Evolutionary conservation across 805 yeast genomes (phyloP).

Genomic region (Ogataea parapolymorpha): DNA sequence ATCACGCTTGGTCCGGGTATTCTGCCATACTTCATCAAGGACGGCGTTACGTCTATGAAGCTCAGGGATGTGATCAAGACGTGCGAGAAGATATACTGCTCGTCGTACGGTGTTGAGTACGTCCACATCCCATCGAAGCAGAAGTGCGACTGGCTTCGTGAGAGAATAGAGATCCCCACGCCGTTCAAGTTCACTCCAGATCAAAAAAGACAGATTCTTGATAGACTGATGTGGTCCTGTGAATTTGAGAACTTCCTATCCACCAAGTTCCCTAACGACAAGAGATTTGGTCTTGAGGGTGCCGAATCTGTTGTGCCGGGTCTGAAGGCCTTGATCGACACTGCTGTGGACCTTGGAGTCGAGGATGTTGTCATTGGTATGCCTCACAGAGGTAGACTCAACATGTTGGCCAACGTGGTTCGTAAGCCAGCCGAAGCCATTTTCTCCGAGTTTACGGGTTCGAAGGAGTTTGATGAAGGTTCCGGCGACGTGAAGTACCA

Average conservation of each 20-base stretch:
- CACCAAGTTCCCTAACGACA: conserved; percentile 95
- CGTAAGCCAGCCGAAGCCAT: conserved; percentile 98
- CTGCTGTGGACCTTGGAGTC: conserved; percentile 86
- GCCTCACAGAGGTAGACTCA: conserved; percentile 99
- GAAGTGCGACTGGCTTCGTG: conserved; percentile 98
- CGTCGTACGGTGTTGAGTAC: conserved; percentile 89
- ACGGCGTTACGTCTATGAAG: conserved; percentile 58
- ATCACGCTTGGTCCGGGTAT: conserved; percentile 97
- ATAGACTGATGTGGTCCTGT: conserved; percentile 94
- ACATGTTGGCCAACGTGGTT: conserved; percentile 96
- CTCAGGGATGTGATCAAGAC: conserved; percentile 72
- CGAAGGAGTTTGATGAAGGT: conserved; percentile 86
- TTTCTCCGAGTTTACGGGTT: conserved; percentile 93
- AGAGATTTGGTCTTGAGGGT: conserved; percentile 98
- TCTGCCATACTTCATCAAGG: conserved; percentile 79
- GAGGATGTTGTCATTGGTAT: conserved; percentile 97
- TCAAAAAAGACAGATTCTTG: conserved; percentile 93
- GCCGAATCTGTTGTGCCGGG: conserved; percentile 97
- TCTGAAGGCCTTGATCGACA: conserved; percentile 91
- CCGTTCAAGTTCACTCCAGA: conserved; percentile 83
- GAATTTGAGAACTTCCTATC: conserved; percentile 90
- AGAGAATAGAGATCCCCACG: conserved; percentile 86
- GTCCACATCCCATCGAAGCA: conserved; percentile 94
- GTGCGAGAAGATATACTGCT: conserved; percentile 85
- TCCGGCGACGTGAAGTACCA: conserved; percentile 99